Percentiles rank a stretch among this genome's conserved stretches.
Conservation (phyloP, 202 grass and related monocot species). For the Brachypodium distachyon region DNA sequence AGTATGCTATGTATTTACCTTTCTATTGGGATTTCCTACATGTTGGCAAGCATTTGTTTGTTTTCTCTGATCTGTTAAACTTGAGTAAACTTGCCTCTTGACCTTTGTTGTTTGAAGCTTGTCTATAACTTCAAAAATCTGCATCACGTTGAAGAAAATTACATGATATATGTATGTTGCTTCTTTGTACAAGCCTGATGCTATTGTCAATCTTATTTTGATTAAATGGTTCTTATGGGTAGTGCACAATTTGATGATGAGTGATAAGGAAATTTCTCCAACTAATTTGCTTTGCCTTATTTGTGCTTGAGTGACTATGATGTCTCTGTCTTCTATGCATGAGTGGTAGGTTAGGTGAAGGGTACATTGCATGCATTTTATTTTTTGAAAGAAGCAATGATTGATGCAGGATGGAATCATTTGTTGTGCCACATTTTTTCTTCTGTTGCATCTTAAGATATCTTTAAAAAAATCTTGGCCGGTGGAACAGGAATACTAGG, state of each 20-base stretch:
- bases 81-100: background rate
- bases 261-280: conserved; percentile 16
- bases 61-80: background rate
- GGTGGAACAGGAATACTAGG: conserved; percentile 2
- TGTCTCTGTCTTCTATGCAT: conserved; percentile 1
- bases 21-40: background rate
- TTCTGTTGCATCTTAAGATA: background rate
- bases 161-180: background rate
- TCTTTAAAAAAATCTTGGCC: background rate
- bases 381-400: conserved; percentile 21
- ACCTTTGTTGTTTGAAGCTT: background rate
- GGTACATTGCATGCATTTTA: background rate
- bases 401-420: conserved; percentile 12
- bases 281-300: conserved; percentile 21
- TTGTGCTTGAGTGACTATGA: conserved; percentile 18
- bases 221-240: background rate
- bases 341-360: conserved; percentile 37
- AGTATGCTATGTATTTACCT: background rate
- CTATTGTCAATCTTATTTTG: background rate
- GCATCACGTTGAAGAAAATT: background rate
- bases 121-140: background rate
- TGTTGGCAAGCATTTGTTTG: background rate
- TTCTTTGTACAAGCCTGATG: background rate
- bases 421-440: conserved; percentile 4
- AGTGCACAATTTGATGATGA: background rate